These are phyloP conservation scores for Penicillium pancosmium DNA, from an alignment of 495 filamentous ascomycete species.

Conservation along the genomic window DNA sequence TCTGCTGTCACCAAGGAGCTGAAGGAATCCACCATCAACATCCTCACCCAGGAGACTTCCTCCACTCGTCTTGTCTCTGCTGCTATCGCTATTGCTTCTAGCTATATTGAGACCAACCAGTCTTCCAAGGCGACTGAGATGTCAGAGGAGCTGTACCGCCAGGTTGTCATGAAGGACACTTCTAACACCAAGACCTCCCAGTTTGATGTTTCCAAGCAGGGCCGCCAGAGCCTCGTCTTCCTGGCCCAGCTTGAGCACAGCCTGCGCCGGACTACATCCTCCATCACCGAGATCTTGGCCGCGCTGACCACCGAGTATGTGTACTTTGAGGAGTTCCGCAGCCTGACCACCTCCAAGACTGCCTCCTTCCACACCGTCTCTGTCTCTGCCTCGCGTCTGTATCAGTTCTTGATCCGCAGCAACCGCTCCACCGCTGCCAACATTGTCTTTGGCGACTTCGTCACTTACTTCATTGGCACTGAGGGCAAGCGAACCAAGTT, in stretches of 20 bases:
- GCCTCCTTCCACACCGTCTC: slow-evolving; percentile 33
- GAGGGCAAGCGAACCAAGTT: slow-evolving; percentile 37
- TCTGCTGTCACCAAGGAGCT: slow-evolving; percentile 28
- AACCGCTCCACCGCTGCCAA: slow-evolving; percentile 24
- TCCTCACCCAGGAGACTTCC: slow-evolving; percentile 33
- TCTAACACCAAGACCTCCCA: slow-evolving; percentile 23
- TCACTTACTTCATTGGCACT: slow-evolving; percentile 34
- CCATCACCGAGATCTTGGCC: slow-evolving; percentile 40
- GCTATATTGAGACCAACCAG: slow-evolving; percentile 37
- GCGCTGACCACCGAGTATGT: slow-evolving; percentile 39
- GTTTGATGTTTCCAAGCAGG: slow-evolving; percentile 31
- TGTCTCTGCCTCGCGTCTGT: slow-evolving; percentile 31
- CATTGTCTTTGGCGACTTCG: slow-evolving; percentile 27
- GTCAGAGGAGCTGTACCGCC: slow-evolving; percentile 39
- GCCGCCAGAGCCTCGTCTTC: slow-evolving; percentile 41
- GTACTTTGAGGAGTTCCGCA: slow-evolving; percentile 44
- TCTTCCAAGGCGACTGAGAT: slow-evolving; percentile 33
- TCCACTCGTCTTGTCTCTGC: slow-evolving; percentile 32
- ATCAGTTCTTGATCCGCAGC: slow-evolving; percentile 33
- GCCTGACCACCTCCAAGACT: slow-evolving; percentile 28
- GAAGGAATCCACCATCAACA: slow-evolving; percentile 36
- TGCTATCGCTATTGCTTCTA: slow-evolving; percentile 35
- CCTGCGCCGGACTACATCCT: slow-evolving; percentile 28
- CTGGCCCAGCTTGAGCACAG: slow-evolving; percentile 43
- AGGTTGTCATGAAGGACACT: slow-evolving; percentile 34